Conservation (phyloP, 78 protist genomes). For the Dictyostelium capitatum region DNA sequence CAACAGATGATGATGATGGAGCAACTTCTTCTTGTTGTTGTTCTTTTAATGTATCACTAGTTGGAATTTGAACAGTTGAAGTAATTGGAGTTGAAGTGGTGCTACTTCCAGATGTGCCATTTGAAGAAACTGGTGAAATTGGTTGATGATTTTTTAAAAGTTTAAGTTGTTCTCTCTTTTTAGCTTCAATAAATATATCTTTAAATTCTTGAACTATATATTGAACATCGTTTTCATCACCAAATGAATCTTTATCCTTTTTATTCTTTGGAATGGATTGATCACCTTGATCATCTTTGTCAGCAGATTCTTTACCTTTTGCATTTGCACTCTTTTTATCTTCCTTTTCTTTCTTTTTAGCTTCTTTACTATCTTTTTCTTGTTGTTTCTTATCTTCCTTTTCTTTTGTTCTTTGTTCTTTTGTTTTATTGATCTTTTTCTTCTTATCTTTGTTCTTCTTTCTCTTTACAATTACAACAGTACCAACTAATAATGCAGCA, state of each 20-base stretch:
- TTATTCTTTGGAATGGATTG: background rate
- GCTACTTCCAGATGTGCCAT: background rate
- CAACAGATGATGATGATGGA: background rate
- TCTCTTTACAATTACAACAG: conserved; percentile 19
- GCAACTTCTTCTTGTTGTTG: background rate
- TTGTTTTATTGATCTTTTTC: background rate
- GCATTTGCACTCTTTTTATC: conserved; percentile 7
- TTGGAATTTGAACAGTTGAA: conserved; percentile 2
- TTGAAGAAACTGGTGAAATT: conserved; percentile 42
- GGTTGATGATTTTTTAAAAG: conserved; percentile 13
- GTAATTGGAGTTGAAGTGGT: conserved; percentile 35
- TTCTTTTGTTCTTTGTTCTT: conserved; percentile 13
- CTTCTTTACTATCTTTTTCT: conserved; percentile 16
- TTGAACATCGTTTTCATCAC: conserved; percentile 69
- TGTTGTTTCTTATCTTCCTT: conserved; percentile 43
- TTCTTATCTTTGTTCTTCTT: conserved; percentile 36
- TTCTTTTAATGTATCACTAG: background rate
- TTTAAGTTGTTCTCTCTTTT: conserved; percentile 35
- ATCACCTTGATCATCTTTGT: background rate
- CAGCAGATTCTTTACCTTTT: background rate
- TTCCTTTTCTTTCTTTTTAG: background rate
- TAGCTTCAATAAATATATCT: conserved; percentile 34
- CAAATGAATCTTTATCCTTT: conserved; percentile 36
- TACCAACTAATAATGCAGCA: conserved; percentile 52
- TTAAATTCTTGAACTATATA: conserved; percentile 65